Evolutionary conservation across 2,329 filamentous ascomycete genomes (phyloP).

Genomic region (Aspergillus persii): DNA sequence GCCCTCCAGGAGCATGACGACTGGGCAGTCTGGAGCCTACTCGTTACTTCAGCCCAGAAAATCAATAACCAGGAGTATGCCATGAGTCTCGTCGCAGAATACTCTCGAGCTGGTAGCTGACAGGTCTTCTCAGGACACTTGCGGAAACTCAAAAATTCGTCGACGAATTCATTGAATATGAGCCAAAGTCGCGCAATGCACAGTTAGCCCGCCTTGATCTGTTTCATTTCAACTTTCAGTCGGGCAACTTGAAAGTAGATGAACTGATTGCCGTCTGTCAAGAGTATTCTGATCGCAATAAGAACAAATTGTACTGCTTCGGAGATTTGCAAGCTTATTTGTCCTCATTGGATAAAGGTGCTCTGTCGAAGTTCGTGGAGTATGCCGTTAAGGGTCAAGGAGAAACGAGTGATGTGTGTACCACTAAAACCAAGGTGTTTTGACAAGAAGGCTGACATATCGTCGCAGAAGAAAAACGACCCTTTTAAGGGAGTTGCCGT

Average conservation of each 20-base stretch:
- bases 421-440: not conserved
- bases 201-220: slow-evolving; percentile 38
- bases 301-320: slow-evolving; percentile 46
- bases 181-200: slow-evolving; percentile 43
- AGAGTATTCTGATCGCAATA: slow-evolving; percentile 41
- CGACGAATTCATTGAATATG: slow-evolving; percentile 31
- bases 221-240: slow-evolving; percentile 24
- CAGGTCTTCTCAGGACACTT: slow-evolving; percentile 24
- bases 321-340: slow-evolving; percentile 41
- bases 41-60: slow-evolving; percentile 35
- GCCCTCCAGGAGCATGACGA: slow-evolving; percentile 41
- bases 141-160: slow-evolving; percentile 33
- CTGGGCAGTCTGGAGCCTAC: slow-evolving; percentile 47
- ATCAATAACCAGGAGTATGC: slow-evolving; percentile 36
- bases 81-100: not conserved
- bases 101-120: slow-evolving; percentile 7
- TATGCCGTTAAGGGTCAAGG: slow-evolving; percentile 22
- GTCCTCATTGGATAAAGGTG: slow-evolving; percentile 26
- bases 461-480: slow-evolving; percentile 16
- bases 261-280: slow-evolving; percentile 39
- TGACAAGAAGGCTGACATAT: slow-evolving; percentile 4
- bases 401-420: slow-evolving; percentile 25
- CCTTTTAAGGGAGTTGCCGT: slow-evolving; percentile 29
- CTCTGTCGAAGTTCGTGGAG: slow-evolving; percentile 26
- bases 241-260: slow-evolving; percentile 24